Evolutionary conservation across 1,284 basidiomycete genomes (phyloP).

Genomic region (Ganoderma meredithae): DNA sequence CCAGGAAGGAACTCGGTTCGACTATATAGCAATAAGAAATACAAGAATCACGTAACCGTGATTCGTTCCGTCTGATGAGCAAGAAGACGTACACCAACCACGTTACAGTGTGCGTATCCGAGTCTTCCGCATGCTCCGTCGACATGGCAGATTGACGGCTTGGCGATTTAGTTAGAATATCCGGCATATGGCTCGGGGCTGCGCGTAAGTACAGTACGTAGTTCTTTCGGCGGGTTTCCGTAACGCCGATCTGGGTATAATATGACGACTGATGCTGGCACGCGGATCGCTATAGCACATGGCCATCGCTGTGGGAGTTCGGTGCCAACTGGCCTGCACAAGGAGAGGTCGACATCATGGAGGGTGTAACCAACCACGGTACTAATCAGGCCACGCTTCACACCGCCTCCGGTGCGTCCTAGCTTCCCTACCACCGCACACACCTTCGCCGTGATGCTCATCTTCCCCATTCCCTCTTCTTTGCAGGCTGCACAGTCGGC

Average conservation of each 20-base stretch:
- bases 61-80: slow-evolving; percentile 64
- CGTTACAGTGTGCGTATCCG: slow-evolving; percentile 60
- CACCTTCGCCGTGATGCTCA: not conserved
- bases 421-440: not conserved
- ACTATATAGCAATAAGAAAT: slow-evolving; percentile 58
- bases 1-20: slow-evolving; percentile 69
- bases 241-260: not conserved
- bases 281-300: not conserved
- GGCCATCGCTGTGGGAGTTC: not conserved
- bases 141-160: not conserved
- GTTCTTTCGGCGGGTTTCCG: not conserved
- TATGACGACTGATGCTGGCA: not conserved
- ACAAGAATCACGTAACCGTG: slow-evolving; percentile 62
- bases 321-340: slow-evolving; percentile 1
- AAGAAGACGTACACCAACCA: slow-evolving; percentile 59
- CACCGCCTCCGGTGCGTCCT: slow-evolving; percentile 52
- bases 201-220: slow-evolving; percentile 55
- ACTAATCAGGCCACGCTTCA: slow-evolving; percentile 71
- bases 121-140: not conserved
- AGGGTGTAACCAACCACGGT: slow-evolving; percentile 66
- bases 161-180: slow-evolving; percentile 54
- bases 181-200: slow-evolving; percentile 67
- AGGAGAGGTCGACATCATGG: slow-evolving; percentile 77
- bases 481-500: not conserved
- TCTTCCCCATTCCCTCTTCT: not conserved